Evolutionary conservation across 2,329 filamentous ascomycete genomes (phyloP).

Genomic region (Uncinocarpus reesii): DNA sequence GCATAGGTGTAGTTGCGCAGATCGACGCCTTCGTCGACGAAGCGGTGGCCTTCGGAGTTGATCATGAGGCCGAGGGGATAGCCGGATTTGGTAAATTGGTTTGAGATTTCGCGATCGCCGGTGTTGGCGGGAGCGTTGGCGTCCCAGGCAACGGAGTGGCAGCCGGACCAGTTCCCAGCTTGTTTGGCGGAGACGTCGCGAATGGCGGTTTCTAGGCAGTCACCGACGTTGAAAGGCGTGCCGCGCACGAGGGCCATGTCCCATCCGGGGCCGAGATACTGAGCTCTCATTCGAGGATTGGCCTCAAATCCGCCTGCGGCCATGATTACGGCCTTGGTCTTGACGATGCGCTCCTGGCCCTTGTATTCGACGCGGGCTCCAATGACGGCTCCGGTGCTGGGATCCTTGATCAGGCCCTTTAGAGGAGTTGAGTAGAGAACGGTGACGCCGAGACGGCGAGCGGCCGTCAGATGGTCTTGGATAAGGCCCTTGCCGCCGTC

Average conservation of each 20-base stretch:
- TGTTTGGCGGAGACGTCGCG: slow-evolving; percentile 42
- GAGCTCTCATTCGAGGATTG: slow-evolving; percentile 46
- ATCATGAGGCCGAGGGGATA: slow-evolving; percentile 58
- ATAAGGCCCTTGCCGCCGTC: slow-evolving; percentile 53
- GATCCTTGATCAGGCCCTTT: slow-evolving; percentile 21
- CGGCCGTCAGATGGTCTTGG: slow-evolving; percentile 39
- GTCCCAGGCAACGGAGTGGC: slow-evolving; percentile 57
- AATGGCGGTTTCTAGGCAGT: slow-evolving; percentile 46
- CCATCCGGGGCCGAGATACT: slow-evolving; percentile 51
- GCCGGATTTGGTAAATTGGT: slow-evolving; percentile 59
- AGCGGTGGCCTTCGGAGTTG: slow-evolving; percentile 49
- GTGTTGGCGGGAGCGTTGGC: slow-evolving; percentile 46
- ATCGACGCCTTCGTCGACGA: slow-evolving; percentile 58
- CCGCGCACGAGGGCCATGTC: slow-evolving; percentile 53
- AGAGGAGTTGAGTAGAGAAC: slow-evolving; percentile 41
- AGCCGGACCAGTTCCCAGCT: slow-evolving; percentile 53
- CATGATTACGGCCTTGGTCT: slow-evolving; percentile 22
- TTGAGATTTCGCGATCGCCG: slow-evolving; percentile 51
- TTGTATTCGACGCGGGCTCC: slow-evolving; percentile 20
- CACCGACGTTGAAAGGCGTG: slow-evolving; percentile 55
- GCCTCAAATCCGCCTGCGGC: slow-evolving; percentile 55
- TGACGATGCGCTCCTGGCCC: slow-evolving; percentile 16
- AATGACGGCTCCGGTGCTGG: slow-evolving; percentile 16
- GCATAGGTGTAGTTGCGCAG: slow-evolving; percentile 59
- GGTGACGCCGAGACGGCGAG: slow-evolving; percentile 35